Base-by-base conservation (phyloP, 2,329 filamentous ascomycete genomes). In the Orbilia ellipsospora region DNA sequence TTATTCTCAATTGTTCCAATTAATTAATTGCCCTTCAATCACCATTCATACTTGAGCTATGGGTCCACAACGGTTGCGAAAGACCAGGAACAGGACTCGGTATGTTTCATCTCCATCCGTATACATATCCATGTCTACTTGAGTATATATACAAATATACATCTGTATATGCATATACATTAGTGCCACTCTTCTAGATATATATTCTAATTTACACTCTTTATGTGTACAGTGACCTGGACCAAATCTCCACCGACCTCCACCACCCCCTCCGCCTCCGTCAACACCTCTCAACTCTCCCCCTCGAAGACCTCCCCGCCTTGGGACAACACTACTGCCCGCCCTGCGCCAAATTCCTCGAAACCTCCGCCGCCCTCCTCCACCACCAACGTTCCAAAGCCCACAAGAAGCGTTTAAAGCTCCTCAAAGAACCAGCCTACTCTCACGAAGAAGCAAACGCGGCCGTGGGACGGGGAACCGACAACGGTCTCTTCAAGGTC, bases 341-440 rank as follows among this genome's bases (percentile, higher is more conserved):
- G 15, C 92, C 97, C 83, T 99, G 95, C 83, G 91, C 95, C 77
- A 98, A 96, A 84, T 98, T 92, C 90, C 98, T 96, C 82, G 94
- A 98, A 82, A 91, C 89, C 59, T 91, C 95, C 78, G 83, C 87
- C 79, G 96, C 92, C 79, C 85, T 96, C 70, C 85, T 87, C 42
- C 86, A 88, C 28, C 95, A 99, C 83, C 86, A 86, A 69, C 92
- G 91, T 82, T 93, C 92, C 79, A 99, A 97, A 84, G 92, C 92
- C 78, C 95, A 99, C 84, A 97, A 94, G 87, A 72, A 77, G 26
- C 59, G 94, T 82, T 84, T 96, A 64, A 93, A 93, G 82, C 31
- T 36, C 80, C 84, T 99, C 74, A 88, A 89, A 77, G 93, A 96
- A 80, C 92, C 92, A 80, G 92, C 93, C 8, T 95, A 96, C 82